Evolutionary conservation across 1,284 basidiomycete genomes (phyloP).

Genomic region (Cutaneotrichosporon sp.): DNA sequence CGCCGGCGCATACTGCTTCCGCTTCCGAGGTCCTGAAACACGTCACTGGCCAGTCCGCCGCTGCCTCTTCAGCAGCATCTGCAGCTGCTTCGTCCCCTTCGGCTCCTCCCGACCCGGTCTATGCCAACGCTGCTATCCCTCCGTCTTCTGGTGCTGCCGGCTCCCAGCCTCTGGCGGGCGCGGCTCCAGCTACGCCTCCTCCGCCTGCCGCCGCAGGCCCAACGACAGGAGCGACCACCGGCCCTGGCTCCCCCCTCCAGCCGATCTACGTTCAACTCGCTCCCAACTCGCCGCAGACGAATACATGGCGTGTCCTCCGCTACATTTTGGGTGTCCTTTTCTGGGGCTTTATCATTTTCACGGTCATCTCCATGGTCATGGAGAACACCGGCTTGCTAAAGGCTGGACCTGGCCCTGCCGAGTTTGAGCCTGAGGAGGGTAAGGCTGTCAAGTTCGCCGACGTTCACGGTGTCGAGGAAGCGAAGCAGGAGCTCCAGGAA

Average conservation of each 20-base stretch:
- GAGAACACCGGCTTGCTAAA: slow-evolving; percentile 90
- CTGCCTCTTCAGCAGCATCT: too few species aligned
- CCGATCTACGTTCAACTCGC: slow-evolving; percentile 46
- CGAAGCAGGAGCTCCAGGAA: slow-evolving; percentile 86
- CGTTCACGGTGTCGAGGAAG: slow-evolving; percentile 91
- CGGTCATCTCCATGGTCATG: slow-evolving; percentile 77
- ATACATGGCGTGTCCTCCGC: slow-evolving; percentile 28
- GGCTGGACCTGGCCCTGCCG: slow-evolving; percentile 61
- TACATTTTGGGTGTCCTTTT: slow-evolving; percentile 36
- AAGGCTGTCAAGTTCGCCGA: slow-evolving; percentile 83
- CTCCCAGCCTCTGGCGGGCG: slow-evolving; percentile 15
- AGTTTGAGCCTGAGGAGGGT: slow-evolving; percentile 56
- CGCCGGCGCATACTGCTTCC: background rate
- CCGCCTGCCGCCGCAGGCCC: slow-evolving; percentile 1
- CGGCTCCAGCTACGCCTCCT: background rate
- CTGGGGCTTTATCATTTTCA: slow-evolving; percentile 56
- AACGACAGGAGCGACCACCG: slow-evolving; percentile 24
- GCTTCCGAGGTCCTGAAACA: background rate
- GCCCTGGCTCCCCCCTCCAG: slow-evolving; percentile 43
- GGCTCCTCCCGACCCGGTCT: slow-evolving; percentile 42
- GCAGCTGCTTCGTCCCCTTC: slow-evolving; percentile 1
- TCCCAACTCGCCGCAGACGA: slow-evolving; percentile 31
- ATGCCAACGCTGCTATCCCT: background rate
- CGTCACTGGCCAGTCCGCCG: background rate
- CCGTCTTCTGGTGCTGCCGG: slow-evolving; percentile 1